Base-by-base conservation (phyloP, 805 yeast species). In the Peterozyma toletana region DNA sequence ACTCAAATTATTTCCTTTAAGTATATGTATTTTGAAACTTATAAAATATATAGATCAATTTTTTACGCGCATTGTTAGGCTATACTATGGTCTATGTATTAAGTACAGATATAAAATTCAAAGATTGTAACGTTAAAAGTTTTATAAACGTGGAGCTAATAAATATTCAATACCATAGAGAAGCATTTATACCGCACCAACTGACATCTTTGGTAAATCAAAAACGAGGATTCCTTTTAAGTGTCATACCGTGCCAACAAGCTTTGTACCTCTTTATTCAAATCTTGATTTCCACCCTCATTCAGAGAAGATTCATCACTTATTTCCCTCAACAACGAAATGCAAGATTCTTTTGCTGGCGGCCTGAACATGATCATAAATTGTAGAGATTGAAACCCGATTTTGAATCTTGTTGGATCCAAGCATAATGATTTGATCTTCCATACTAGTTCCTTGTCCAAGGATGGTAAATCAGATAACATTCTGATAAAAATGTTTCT, bases 291-390 rank as follows among this genome's bases (percentile, higher is more conserved):
- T 33, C 9, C 15, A 33, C 15, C 35, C 5, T 33, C 15, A n/a
- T 13, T 33, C n/a, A n/a, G 9, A 15, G 40, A 14, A 15, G 63
- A 46, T 30, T 62, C 60, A 34, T 68, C 69, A 37, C 73, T 64
- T 50, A 81, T 57, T 13, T 73, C 76, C 40, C 60, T 60, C 41
- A 81, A 63, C 3, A 80, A 64, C 3, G 63, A 65, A 27, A 80
- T 54, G 52, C 84, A 78, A 11, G 66, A 64, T 2, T 59, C 68
- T 48, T 81, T 77, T 29, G 78, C 87, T 0, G 98, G 97, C 1
- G 96, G 96, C 54, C 96, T 75, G 60, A 86, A 86, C 91, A 88
- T 85, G 43, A 90, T 77, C 48, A 93, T 64, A 55, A 83, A 87
- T 51, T 86, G 86, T 44, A 95, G 64, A 1, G 96, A 79, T 53